Evolutionary conservation across 2,329 filamentous ascomycete species (phyloP), one percentile per base, ranked within the genome.

Genomic region (Domatiomyces catenatus): DNA sequence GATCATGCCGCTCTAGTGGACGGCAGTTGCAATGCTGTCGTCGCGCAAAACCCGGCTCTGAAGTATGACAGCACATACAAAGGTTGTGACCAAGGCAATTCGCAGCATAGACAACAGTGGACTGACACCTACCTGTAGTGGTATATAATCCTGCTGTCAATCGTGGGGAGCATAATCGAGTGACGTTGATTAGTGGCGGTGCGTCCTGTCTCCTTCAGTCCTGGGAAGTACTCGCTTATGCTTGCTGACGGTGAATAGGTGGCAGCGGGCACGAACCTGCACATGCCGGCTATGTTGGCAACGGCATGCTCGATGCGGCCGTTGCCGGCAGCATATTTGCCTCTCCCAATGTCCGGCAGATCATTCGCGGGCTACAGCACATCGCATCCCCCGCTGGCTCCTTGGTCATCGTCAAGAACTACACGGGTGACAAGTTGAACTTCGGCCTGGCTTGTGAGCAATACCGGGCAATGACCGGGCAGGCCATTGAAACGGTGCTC

Each of bases 401-500:
- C 1, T 66, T 95, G 45, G 84, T 94, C 17, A 82, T 87, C 3
- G 84, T 94, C 36, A 94, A 93, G 86, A 95, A 95, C 66, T 93
- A 94, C 67, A 93, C 87, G 0, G 85, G 84, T 43, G 84, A 88
- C 64, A 78, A 94, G 48, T 75, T 95, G 58, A 92, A 94, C 68
- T 94, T 94, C 63, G 88, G 87, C 50, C 82, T 94, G 75, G 89
- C 83, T 1, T 85, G 90, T 8, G 89, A 94, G 67, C 93, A 94
- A 70, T 87, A 87, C 15, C 81, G 83, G 51, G 86, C 87, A 4
- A 66, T 19, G 12, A 36, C 50, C 17, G 77, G 76, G 17, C 72
- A 75, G 56, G 71, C 68, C 48, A 75, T 75, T 56, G 67, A 70
- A 50, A 75, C 80, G 62, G 72, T 80, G 52, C 75, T 80, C 54